Conservation (phyloP, 768 basidiomycete species). For the Tulasnella sp. region DNA sequence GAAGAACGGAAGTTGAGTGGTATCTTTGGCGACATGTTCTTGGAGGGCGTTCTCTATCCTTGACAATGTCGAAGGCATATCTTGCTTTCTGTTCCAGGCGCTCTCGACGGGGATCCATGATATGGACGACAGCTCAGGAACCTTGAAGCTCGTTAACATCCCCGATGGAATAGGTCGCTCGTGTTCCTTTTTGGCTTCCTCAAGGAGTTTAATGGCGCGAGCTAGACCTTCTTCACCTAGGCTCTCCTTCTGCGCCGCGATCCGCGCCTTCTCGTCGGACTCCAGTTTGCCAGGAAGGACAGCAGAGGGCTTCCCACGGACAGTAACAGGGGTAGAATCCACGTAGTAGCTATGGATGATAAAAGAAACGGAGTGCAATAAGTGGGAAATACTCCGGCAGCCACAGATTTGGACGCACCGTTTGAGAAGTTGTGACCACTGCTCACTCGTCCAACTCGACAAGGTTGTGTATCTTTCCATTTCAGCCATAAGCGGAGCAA, state of each 20-base stretch:
- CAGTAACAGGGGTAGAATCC: slow-evolving; percentile 57
- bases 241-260: slow-evolving; percentile 52
- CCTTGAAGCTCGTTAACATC: slow-evolving; percentile 74
- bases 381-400: not conserved
- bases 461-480: slow-evolving; percentile 59
- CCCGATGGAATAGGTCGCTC: slow-evolving; percentile 71
- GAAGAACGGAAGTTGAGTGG: slow-evolving; percentile 66
- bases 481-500: slow-evolving; percentile 64
- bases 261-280: slow-evolving; percentile 65
- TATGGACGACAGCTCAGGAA: slow-evolving; percentile 83
- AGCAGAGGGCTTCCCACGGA: slow-evolving; percentile 84
- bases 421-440: slow-evolving; percentile 69
- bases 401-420: slow-evolving; percentile 38
- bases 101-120: slow-evolving; percentile 79
- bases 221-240: slow-evolving; percentile 78
- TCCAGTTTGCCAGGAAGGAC: slow-evolving; percentile 70
- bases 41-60: slow-evolving; percentile 36
- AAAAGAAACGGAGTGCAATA: too few relatives aligned
- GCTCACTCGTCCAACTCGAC: slow-evolving; percentile 55
- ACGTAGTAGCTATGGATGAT: slow-evolving; percentile 56
- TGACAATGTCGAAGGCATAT: slow-evolving; percentile 24
- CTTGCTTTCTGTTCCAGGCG: slow-evolving; percentile 45
- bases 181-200: slow-evolving; percentile 79
- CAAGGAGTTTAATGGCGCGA: slow-evolving; percentile 53
- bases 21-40: slow-evolving; percentile 57